A percentile compares a stretch with the other conserved stretches of the same genome.
Conservation (phyloP, 129 eudicot genomes). For the Gnaphalium uliginosum region DNA sequence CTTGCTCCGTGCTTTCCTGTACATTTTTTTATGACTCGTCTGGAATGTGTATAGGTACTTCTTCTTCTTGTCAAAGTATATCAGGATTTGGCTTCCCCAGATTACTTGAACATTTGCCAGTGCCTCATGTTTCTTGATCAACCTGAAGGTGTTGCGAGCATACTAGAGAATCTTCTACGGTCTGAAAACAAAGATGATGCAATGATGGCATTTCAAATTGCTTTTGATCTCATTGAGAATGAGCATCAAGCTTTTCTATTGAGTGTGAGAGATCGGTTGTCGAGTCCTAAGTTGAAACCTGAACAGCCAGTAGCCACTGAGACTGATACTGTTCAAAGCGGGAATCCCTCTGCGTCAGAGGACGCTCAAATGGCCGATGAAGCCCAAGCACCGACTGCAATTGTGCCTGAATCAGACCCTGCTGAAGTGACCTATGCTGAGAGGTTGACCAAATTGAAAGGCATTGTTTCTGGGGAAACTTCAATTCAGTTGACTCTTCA, state of each 20-base stretch:
- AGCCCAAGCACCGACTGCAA: slow-evolving; percentile 42
- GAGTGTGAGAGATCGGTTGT: slow-evolving; percentile 72
- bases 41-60: slow-evolving; percentile 59
- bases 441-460: slow-evolving; percentile 72
- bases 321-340: slow-evolving; percentile 45
- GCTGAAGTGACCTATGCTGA: slow-evolving; percentile 74
- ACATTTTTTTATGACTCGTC: not conserved
- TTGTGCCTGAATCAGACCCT: slow-evolving; percentile 51
- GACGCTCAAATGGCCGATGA: slow-evolving; percentile 82
- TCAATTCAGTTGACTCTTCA: slow-evolving; percentile 90
- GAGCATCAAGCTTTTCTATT: slow-evolving; percentile 97
- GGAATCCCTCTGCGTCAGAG: slow-evolving; percentile 47
- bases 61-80: slow-evolving; percentile 75
- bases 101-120: slow-evolving; percentile 89
- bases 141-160: slow-evolving; percentile 79
- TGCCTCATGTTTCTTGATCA: slow-evolving; percentile 91
- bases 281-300: slow-evolving; percentile 57
- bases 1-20: not conserved
- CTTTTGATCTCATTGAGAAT: slow-evolving; percentile 89
- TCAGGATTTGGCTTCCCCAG: slow-evolving; percentile 81
- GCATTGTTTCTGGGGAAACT: slow-evolving; percentile 93
- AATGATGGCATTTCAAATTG: slow-evolving; percentile 83
- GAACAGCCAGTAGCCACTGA: slow-evolving; percentile 53
- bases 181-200: slow-evolving; percentile 88
- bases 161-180: slow-evolving; percentile 74